Conservation (phyloP, 495 filamentous ascomycete species). For the Aspergillus heteromorphus region DNA sequence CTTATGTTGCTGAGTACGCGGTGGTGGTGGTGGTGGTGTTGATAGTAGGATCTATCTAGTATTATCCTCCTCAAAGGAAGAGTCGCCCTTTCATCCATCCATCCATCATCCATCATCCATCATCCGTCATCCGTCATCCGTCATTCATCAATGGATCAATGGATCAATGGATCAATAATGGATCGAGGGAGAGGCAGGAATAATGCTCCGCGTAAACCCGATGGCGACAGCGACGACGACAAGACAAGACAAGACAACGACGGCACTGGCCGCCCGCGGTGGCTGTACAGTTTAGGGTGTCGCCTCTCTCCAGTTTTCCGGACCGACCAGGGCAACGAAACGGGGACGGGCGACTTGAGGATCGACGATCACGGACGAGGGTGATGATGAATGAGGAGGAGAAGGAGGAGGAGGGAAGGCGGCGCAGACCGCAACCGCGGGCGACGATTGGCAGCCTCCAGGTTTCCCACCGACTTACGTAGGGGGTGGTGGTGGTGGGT, state of each 20-base stretch:
- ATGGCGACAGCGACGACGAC: too few relatives aligned
- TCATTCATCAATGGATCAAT: too few relatives aligned
- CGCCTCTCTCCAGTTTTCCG: neutral
- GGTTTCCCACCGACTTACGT: too few relatives aligned
- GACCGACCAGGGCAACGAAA: neutral
- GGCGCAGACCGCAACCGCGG: neutral
- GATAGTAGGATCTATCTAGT: too few relatives aligned
- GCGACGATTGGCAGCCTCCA: slow-evolving; percentile 1
- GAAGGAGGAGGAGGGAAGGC: neutral
- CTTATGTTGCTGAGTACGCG: too few relatives aligned
- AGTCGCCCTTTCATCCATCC: too few relatives aligned
- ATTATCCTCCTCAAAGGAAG: too few relatives aligned
- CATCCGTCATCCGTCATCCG: too few relatives aligned
- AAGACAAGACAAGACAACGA: too few relatives aligned
- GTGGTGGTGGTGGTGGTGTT: too few relatives aligned
- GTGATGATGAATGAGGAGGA: neutral
- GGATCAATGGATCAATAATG: neutral
- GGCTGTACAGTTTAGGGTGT: neutral
- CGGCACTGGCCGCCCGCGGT: neutral
- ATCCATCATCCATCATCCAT: too few relatives aligned
- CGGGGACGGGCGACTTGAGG: neutral
- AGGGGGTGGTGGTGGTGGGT: too few relatives aligned
- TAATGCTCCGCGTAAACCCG: neutral
- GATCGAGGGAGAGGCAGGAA: neutral
- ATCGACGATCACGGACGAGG: neutral